Evolutionary conservation across 352 stramenopile genomes (phyloP), one percentile per base, ranked within the genome.

Genomic region (Aphanomyces invadans): DNA sequence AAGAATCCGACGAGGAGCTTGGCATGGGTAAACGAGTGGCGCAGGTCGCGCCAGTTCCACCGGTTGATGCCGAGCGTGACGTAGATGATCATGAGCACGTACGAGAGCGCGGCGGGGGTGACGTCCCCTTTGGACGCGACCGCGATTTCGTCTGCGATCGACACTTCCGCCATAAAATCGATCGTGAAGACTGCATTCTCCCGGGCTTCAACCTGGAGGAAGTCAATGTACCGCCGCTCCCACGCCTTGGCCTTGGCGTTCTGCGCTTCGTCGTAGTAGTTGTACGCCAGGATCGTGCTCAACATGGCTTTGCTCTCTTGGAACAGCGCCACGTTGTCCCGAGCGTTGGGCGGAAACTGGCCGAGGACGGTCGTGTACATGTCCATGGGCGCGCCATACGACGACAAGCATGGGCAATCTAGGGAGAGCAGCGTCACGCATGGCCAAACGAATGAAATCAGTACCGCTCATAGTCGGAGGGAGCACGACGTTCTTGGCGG

Each of bases 71-170:
- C 81, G 1, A 90, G 64, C 15, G 78, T 76, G 26, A 90, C 75
- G 66, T 88, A 90, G 1, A 89, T 26, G 45, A 86, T 76, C 79
- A 90, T 84, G 36, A 89, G 77, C 45, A 74, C 39, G 57, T 89
- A 91, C 21, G 75, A 83, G 48, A 80, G 66, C 2, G 74, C 68
- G 21, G 77, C 72, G 4, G 80, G 76, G 15, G 86, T 62, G 26
- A 77, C 75, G 38, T 81, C 73, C 23, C 76, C 64, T 32, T 63
- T 79, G n/a, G 76, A 87, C 38, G 78, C 77, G 49, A 52, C 70
- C 17, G 74, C 70, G 48, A 89, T 84, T 62, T 90, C 81, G 48
- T 89, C 81, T 23, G 82, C 64, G 15, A 77, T 63, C 21, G 78
- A 89, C 29, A 68, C 77, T 38, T 88, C 79, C 11, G 82, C 77